Percentiles rank a stretch among this genome's conserved stretches.
Evolutionary conservation across 2,329 filamentous ascomycete genomes (phyloP).

Genomic region (Clarireedia paspali): DNA sequence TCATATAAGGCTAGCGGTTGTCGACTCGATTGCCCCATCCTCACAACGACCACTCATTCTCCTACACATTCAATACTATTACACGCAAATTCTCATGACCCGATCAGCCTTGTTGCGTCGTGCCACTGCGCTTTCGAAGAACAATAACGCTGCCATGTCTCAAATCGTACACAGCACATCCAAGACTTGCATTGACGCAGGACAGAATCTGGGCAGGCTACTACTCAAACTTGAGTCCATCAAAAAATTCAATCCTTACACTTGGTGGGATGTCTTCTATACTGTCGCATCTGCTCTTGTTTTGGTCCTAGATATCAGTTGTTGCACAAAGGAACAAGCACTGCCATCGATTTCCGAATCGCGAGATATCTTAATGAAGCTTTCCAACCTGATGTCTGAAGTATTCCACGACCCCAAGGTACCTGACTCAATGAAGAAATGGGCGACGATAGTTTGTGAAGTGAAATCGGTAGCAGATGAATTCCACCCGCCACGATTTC

Average conservation of each 20-base stretch:
- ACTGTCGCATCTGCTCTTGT: background rate
- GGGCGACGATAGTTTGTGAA: background rate
- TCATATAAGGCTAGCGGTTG: slow-evolving; percentile 24
- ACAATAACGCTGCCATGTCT: background rate
- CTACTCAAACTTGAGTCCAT: background rate
- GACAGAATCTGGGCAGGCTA: background rate
- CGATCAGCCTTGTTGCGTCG: background rate
- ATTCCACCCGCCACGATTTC: background rate
- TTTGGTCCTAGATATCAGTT: background rate
- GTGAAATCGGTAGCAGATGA: background rate
- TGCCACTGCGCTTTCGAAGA: background rate
- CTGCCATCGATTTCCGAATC: background rate
- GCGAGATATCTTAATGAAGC: background rate
- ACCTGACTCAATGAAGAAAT: background rate
- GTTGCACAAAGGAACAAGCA: background rate
- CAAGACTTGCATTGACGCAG: background rate
- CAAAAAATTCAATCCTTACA: background rate
- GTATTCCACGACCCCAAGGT: background rate
- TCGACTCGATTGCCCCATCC: background rate
- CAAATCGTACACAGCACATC: background rate
- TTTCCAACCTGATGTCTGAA: background rate
- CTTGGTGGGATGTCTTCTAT: background rate
- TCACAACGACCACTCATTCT: background rate
- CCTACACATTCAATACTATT: background rate
- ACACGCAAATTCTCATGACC: background rate